These are phyloP conservation scores for Trichoderma gamsii DNA, from an alignment of 495 filamentous ascomycete species.

Conservation along the genomic window DNA sequence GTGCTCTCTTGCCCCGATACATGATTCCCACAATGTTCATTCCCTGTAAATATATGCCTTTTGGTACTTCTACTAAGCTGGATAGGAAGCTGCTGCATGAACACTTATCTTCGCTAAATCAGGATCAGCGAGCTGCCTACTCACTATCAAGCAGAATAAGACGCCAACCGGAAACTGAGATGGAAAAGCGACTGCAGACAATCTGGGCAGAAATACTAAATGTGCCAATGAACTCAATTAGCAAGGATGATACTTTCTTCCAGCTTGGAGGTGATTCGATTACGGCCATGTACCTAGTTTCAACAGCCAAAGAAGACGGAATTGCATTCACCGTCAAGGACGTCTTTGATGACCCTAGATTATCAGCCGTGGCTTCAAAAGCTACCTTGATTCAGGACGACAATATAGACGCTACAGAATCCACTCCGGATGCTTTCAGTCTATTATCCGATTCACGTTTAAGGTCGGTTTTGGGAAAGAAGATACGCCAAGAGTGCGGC, in stretches of 20 bases:
- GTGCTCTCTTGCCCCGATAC: conserved; percentile 19
- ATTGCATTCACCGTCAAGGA: conserved; percentile 3
- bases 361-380: conserved; percentile 4
- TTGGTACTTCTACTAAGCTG: not conserved
- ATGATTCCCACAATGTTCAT: conserved; percentile 25
- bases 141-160: not conserved
- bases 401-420: not conserved
- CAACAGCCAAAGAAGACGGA: not conserved
- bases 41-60: conserved; percentile 13
- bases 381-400: not conserved
- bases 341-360: conserved; percentile 11
- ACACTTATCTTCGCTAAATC: not conserved
- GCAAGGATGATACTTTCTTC: conserved; percentile 26
- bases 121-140: conserved; percentile 19
- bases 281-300: conserved; percentile 2
- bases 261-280: conserved; percentile 36
- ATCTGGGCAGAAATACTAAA: conserved; percentile 44
- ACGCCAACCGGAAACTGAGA: conserved; percentile 17
- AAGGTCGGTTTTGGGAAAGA: not conserved
- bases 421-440: not conserved
- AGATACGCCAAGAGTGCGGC: not conserved
- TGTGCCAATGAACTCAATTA: conserved; percentile 29
- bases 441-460: not conserved
- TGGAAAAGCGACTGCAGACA: conserved; percentile 28
- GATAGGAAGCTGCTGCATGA: not conserved